phyloP scores from a whole-genome alignment of 345 rosid genomes.

The Brassica napus region DNA sequence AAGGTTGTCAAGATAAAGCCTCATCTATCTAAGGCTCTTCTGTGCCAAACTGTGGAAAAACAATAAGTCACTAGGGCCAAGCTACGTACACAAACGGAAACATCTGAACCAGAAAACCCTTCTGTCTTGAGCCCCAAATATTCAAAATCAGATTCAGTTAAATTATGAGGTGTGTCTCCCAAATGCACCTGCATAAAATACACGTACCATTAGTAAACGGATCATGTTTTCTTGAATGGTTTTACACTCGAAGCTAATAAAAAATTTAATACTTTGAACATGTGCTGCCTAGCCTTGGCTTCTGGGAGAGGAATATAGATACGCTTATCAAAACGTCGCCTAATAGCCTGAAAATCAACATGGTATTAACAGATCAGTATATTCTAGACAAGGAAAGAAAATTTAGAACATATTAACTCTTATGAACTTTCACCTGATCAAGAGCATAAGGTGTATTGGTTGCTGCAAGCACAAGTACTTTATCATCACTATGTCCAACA shows the following conservation, averaged over 20 bases:
- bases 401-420: slow-evolving; percentile 5
- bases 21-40: neutral
- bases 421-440: slow-evolving; percentile 61
- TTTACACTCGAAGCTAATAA: slow-evolving; percentile 2
- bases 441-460: slow-evolving; percentile 93
- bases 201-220: neutral
- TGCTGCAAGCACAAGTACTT: slow-evolving; percentile 96
- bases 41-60: neutral
- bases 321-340: slow-evolving; percentile 96
- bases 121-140: slow-evolving; percentile 73
- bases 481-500: slow-evolving; percentile 83
- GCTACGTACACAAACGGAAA: slow-evolving; percentile 84
- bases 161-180: slow-evolving; percentile 92
- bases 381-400: slow-evolving; percentile 21
- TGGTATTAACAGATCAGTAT: slow-evolving; percentile 15
- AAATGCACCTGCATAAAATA: slow-evolving; percentile 67
- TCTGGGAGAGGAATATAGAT: slow-evolving; percentile 97
- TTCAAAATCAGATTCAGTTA: slow-evolving; percentile 87
- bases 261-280: slow-evolving; percentile 69
- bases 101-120: slow-evolving; percentile 95
- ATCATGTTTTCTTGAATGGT: neutral
- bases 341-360: slow-evolving; percentile 63
- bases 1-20: neutral
- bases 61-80: neutral
- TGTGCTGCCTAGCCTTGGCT: slow-evolving; percentile 83